Percentiles rank a stretch among this genome's conserved stretches.
Conservation (phyloP, 2,329 filamentous ascomycete species). For the Triangularia setosa region DNA sequence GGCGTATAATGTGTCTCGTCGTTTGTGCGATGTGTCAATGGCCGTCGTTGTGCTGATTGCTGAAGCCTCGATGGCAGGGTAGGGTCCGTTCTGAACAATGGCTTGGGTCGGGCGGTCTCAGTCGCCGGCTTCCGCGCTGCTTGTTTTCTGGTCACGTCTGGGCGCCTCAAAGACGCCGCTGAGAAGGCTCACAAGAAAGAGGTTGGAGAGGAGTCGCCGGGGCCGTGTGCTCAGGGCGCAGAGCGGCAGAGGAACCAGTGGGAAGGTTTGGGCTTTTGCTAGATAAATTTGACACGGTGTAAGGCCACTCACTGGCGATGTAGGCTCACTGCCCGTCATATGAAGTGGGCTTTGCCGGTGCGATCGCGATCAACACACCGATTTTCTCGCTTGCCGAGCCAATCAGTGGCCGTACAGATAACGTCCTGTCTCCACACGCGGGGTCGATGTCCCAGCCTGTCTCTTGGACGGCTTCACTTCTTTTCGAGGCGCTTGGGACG, state of each 20-base stretch:
- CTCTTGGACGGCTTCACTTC: background rate
- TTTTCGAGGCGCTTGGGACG: background rate
- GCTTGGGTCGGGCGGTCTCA: slow-evolving; percentile 6
- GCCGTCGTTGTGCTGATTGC: slow-evolving; percentile 3
- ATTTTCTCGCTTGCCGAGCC: slow-evolving; percentile 23
- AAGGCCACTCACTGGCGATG: slow-evolving; percentile 2
- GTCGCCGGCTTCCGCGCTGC: slow-evolving; percentile 11
- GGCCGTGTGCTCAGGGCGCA: background rate
- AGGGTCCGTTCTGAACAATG: slow-evolving; percentile 12
- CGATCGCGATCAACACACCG: slow-evolving; percentile 18
- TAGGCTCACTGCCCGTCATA: slow-evolving; percentile 9
- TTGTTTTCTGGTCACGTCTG: background rate
- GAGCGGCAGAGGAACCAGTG: background rate
- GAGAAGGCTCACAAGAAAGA: background rate
- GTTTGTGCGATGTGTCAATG: slow-evolving; percentile 18
- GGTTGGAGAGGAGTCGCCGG: background rate
- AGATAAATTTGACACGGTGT: background rate
- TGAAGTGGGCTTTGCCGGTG: slow-evolving; percentile 15
- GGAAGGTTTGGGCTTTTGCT: background rate
- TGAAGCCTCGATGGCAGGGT: slow-evolving; percentile 14
- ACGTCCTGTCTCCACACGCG: slow-evolving; percentile 16
- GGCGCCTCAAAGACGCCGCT: background rate
- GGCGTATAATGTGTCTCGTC: slow-evolving; percentile 18
- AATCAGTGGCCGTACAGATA: slow-evolving; percentile 20
- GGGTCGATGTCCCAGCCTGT: slow-evolving; percentile 8